Conservation (phyloP, 768 basidiomycete genomes). For the Suillus decipiens region DNA sequence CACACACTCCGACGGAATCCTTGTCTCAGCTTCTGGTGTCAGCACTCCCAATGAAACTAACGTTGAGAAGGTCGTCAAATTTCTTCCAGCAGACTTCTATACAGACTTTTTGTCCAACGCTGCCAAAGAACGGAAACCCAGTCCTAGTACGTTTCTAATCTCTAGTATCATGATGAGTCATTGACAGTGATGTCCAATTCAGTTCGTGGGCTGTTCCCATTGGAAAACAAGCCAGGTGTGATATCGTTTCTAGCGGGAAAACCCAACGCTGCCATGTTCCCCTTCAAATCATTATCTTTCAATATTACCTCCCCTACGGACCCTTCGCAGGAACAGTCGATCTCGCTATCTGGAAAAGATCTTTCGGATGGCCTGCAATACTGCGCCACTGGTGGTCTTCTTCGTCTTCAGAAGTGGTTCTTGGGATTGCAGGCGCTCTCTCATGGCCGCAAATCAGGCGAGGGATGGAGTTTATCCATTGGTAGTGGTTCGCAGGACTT, state of each 20-base stretch:
- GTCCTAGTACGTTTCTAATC: constrained; percentile 50
- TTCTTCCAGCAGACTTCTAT: constrained; percentile 58
- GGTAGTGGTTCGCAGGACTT: constrained; percentile 90
- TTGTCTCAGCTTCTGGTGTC: constrained; percentile 1
- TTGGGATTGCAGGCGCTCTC: constrained; percentile 65
- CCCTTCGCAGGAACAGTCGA: constrained; percentile 42
- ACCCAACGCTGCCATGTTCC: constrained; percentile 89
- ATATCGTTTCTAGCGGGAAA: constrained; percentile 89
- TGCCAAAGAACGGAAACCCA: constrained; percentile 64
- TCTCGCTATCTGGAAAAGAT: constrained; percentile 59
- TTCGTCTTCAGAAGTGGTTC: constrained; percentile 68
- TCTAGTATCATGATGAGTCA: neutral
- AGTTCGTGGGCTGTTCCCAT: constrained; percentile 73
- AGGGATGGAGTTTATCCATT: constrained; percentile 76
- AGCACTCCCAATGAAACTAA: neutral
- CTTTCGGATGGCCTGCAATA: constrained; percentile 77
- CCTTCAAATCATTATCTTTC: constrained; percentile 80
- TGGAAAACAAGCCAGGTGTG: constrained; percentile 77
- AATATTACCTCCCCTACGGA: constrained; percentile 53
- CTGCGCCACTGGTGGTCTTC: constrained; percentile 68
- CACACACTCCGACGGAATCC: constrained; percentile 11
- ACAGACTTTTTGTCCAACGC: constrained; percentile 56
- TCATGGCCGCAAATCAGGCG: constrained; percentile 62
- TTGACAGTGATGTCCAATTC: constrained; percentile 10
- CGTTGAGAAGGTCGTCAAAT: constrained; percentile 8